Evolutionary conservation across 108 stramenopile species (phyloP).

Genomic region (Parietichytrium sp.): DNA sequence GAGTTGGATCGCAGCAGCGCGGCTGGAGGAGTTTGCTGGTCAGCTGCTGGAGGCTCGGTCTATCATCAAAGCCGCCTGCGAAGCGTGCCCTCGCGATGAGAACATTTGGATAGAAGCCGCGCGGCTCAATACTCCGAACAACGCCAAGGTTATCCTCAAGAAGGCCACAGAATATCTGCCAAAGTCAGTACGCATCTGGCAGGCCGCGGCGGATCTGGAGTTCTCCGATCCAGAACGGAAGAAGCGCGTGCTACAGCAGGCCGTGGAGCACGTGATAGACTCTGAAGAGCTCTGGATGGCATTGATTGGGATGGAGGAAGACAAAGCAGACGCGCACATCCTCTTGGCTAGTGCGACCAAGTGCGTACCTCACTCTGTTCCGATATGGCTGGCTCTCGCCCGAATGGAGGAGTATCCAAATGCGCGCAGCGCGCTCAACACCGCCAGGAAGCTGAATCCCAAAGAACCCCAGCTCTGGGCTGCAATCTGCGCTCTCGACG

Average conservation of each 20-base stretch:
- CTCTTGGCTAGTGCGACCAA: constrained; percentile 89
- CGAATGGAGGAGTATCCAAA: constrained; percentile 94
- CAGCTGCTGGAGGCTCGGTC: constrained; percentile 88
- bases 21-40: constrained; percentile 92
- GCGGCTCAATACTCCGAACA: constrained; percentile 75
- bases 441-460: constrained; percentile 84
- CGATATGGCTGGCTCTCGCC: constrained; percentile 95
- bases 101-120: constrained; percentile 99
- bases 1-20: constrained; percentile 95
- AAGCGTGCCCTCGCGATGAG: constrained; percentile 81
- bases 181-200: constrained; percentile 69
- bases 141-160: constrained; percentile 84
- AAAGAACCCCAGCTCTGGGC: constrained; percentile 90
- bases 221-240: constrained; percentile 50
- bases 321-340: constrained; percentile 82
- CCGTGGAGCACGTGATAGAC: constrained; percentile 84
- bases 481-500: constrained; percentile 94
- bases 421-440: constrained; percentile 88
- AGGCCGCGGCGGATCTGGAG: constrained; percentile 64
- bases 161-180: constrained; percentile 56
- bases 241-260: constrained; percentile 89
- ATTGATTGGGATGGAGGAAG: constrained; percentile 91
- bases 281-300: constrained; percentile 90
- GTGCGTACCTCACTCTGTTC: constrained; percentile 89
- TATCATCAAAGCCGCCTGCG: constrained; percentile 91